Base-by-base conservation (phyloP, 2,329 filamentous ascomycete species). In the Cadophora sp. region DNA sequence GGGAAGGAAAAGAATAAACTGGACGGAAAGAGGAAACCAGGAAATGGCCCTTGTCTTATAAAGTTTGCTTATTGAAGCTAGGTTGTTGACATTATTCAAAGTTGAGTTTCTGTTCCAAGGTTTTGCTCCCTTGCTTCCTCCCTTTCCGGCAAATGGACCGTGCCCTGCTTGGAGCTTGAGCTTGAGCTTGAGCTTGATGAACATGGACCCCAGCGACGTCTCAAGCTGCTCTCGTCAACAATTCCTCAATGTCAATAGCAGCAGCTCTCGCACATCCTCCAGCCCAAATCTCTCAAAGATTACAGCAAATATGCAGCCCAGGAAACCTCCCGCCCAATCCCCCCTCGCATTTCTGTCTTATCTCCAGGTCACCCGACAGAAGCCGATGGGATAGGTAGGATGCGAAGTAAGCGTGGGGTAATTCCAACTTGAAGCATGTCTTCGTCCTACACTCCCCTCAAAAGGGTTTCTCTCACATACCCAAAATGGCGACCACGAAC, bases 341-440 rank as follows among this genome's bases (percentile, higher is more conserved):
- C n/a, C 14, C 9, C 8, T 46, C 24, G 24, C 24, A 27, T 60
- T 37, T 34, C 68, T 68, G 68, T 63, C 68, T 66, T 66, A 65
- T 67, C 63, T 46, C 48, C 9, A 64, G 56, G 58, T 65, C 64
- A 70, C 58, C 40, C 26, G 59, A 62, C 37, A 12, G 19, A 58
- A 43, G 64, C 58, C 53, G 48, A 66, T 27, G 55, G 50, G 24
- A 55, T 29, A 62, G 67, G 2, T 29, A 62, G 67, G 2, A 48
- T 48, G 40, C 12, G 19, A 12, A 37, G 55, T 5, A 16, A 43
- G 31, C 68, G 68, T 70, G 68, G 68, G 66, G 68, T 68, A 66
- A 40, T 37, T 53, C 37, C 16, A 46, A 11, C 16, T 63, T 43
- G 40, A 43, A 16, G 40, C 14, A n/a, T 48, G 43, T 66, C 59